A percentile compares a stretch with the other conserved stretches of the same genome.
Conservation (phyloP, 1,139 yeast genomes). For the Suhomyces choctaworum region DNA sequence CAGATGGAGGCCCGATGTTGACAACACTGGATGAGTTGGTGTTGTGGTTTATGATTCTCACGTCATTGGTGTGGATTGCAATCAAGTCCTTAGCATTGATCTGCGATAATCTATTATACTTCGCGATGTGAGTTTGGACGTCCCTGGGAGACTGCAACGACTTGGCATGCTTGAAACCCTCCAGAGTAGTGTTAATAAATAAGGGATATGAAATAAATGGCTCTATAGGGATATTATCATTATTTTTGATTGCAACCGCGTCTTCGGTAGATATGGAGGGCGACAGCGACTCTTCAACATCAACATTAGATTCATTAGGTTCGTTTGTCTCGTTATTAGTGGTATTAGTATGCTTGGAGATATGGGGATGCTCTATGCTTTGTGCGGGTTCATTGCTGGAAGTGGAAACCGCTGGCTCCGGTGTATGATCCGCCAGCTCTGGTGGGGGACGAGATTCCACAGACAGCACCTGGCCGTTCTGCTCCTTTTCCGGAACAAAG, state of each 20-base stretch:
- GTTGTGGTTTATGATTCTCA: conserved; percentile 22
- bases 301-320: conserved; percentile 11
- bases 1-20: conserved; percentile 4
- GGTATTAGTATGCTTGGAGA: conserved; percentile 5
- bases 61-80: conserved; percentile 7
- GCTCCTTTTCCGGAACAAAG: conserved; percentile 8
- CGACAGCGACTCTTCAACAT: conserved; percentile 5
- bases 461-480: no score
- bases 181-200: conserved; percentile 11
- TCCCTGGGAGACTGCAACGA: not conserved
- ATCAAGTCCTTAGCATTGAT: conserved; percentile 7
- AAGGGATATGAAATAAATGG: conserved; percentile 14
- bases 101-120: conserved; percentile 2
- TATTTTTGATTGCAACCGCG: conserved; percentile 4
- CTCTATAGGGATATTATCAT: conserved; percentile 12
- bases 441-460: not conserved
- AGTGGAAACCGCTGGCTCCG: not conserved
- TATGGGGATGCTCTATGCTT: conserved; percentile 11
- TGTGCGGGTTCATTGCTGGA: conserved; percentile 15
- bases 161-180: conserved; percentile 5
- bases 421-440: not conserved
- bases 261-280: conserved; percentile 3
- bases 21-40: conserved; percentile 15
- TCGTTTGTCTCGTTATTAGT: conserved; percentile 17
- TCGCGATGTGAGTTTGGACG: not conserved